phyloP scores from a whole-genome alignment of 2,329 filamentous ascomycete species.

The Ophiocordyceps australis region DNA sequence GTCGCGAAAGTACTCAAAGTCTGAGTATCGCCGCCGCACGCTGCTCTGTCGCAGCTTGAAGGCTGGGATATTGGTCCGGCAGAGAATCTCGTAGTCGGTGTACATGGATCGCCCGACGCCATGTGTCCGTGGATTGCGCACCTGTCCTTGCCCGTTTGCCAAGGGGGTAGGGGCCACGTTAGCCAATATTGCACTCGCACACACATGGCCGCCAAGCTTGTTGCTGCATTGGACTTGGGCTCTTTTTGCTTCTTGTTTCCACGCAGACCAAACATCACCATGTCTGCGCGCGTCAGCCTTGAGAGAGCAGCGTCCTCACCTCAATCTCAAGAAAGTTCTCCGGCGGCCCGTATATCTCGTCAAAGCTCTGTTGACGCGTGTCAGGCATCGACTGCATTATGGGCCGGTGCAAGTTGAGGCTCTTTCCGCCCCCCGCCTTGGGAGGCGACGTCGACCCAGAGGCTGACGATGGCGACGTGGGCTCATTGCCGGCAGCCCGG shows the following conservation, averaged over 20 bases:
- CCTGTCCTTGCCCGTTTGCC: too few relatives aligned
- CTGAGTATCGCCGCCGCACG: conserved; percentile 86
- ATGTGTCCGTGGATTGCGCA: conserved; percentile 84
- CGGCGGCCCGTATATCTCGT: conserved; percentile 95
- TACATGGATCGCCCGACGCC: conserved; percentile 94
- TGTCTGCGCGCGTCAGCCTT: too few relatives aligned
- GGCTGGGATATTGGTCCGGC: conserved; percentile 94
- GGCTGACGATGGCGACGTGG: conserved; percentile 1
- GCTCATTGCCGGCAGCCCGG: conserved; percentile 9
- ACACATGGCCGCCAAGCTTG: too few relatives aligned
- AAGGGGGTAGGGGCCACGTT: too few relatives aligned
- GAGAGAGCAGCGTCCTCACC: conserved; percentile 26
- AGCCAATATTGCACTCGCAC: too few relatives aligned
- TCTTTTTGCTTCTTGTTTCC: not conserved
- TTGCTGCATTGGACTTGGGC: too few relatives aligned
- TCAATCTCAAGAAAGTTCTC: conserved; percentile 99
- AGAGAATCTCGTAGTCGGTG: conserved; percentile 96
- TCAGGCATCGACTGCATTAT: conserved; percentile 51
- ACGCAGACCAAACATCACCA: too few relatives aligned
- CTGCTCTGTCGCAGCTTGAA: conserved; percentile 86
- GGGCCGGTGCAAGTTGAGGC: conserved; percentile 24
- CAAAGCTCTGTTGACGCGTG: conserved; percentile 82
- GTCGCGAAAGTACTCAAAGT: conserved; percentile 98
- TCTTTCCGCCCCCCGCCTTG: conserved; percentile 3
- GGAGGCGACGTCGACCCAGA: conserved; percentile 6